phyloP scores from a whole-genome alignment of 31 red algal species.

The Odonthalia washingtoniensis region DNA sequence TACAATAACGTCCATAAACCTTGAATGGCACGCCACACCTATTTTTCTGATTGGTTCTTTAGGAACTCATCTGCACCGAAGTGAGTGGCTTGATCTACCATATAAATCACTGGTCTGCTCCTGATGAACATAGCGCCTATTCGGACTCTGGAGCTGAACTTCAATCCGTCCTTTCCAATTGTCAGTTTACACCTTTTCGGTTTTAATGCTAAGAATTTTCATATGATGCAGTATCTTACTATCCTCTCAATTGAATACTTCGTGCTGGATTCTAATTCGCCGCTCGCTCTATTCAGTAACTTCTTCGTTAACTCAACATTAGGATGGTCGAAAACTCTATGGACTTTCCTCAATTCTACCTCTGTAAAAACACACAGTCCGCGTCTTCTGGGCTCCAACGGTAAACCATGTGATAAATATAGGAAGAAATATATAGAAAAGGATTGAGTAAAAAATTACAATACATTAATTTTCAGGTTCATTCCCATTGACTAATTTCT shows the following conservation, averaged over 20 bases:
- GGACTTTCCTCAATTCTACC: background rate
- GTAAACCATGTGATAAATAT: no score
- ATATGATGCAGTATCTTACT: background rate
- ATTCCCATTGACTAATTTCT: no score
- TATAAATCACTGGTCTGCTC: background rate
- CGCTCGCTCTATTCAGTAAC: background rate
- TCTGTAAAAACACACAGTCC: slow-evolving; percentile 28
- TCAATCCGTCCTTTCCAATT: slow-evolving; percentile 13
- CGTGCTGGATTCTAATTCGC: no score
- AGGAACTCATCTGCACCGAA: background rate
- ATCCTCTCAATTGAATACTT: background rate
- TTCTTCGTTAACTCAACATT: background rate
- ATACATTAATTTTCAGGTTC: no score
- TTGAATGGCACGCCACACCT: background rate
- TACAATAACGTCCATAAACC: background rate
- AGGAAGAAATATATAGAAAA: no score
- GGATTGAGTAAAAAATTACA: no score
- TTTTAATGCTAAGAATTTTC: background rate
- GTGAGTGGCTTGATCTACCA: background rate
- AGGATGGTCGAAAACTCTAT: background rate
- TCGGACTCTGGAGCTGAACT: slow-evolving; percentile 12
- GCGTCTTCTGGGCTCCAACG: no score
- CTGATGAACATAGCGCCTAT: slow-evolving; percentile 22
- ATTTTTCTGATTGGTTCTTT: background rate
- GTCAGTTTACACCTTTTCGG: slow-evolving; percentile 34